Conservation (phyloP, 140 eudicot species). For the Stevia rebaudiana region DNA sequence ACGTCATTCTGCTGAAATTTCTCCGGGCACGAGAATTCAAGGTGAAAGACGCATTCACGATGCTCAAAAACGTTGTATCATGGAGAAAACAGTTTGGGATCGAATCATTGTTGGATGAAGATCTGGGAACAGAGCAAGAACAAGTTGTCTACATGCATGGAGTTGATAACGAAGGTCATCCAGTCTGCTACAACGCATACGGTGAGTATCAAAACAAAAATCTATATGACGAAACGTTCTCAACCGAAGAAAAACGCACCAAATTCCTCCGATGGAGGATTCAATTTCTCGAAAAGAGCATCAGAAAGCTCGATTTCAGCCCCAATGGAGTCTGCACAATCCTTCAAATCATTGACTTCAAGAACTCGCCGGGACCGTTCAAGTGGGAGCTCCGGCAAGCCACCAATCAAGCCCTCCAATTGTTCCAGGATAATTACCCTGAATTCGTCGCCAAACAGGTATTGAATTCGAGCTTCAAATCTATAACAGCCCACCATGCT, state of each 20-base stretch:
- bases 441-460: constrained; percentile 97
- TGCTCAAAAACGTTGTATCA: constrained; percentile 67
- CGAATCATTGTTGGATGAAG: constrained; percentile 53
- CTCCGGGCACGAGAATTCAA: constrained; percentile 85
- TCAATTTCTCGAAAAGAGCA: constrained; percentile 67
- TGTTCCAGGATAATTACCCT: constrained; percentile 89
- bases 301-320: constrained; percentile 74
- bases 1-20: constrained; percentile 65
- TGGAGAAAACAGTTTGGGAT: constrained; percentile 79
- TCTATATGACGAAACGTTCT: constrained; percentile 55
- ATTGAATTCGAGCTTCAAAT: not conserved
- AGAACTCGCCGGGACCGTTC: constrained; percentile 78
- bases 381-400: constrained; percentile 70
- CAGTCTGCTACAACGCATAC: constrained; percentile 73
- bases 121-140: constrained; percentile 50
- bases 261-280: constrained; percentile 72
- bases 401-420: constrained; percentile 71
- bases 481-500: not conserved
- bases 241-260: constrained; percentile 62
- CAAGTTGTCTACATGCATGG: constrained; percentile 79
- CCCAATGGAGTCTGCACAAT: constrained; percentile 69
- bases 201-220: constrained; percentile 87
- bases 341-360: constrained; percentile 78
- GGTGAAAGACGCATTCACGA: constrained; percentile 66
- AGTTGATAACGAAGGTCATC: constrained; percentile 81